These are phyloP conservation scores for Podospora australis DNA, from an alignment of 495 filamentous ascomycete species.

Conservation along the genomic window DNA sequence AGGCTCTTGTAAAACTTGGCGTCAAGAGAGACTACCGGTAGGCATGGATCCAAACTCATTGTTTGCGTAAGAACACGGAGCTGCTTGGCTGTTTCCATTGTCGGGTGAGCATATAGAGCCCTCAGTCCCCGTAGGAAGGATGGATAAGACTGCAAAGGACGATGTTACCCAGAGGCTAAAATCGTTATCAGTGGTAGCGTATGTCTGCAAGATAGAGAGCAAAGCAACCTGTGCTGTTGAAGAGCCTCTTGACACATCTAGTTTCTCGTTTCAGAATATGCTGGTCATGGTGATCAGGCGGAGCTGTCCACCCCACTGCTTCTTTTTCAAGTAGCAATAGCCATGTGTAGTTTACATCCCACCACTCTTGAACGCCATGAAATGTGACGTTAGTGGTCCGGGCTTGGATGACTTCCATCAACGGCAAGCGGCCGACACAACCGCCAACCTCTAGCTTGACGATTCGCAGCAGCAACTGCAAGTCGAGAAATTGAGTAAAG, in stretches of 20 bases:
- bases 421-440: not conserved
- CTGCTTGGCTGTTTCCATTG: not conserved
- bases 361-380: not conserved
- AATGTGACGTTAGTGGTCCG: no score
- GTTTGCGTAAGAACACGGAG: not conserved
- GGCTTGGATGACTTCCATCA: no score
- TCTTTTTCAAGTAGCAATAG: not conserved
- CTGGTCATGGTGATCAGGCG: conserved; percentile 8
- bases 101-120: not conserved
- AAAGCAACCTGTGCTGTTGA: conserved; percentile 1
- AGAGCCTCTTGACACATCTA: conserved; percentile 11
- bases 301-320: conserved; percentile 4
- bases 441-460: not conserved
- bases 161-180: no score
- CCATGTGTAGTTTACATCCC: conserved; percentile 1
- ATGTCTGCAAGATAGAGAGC: not conserved
- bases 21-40: no score
- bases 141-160: not conserved
- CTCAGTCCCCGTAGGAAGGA: not conserved
- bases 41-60: not conserved
- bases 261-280: conserved; percentile 15
- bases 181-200: conserved; percentile 1
- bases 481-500: no score
- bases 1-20: no score
- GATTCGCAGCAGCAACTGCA: not conserved